phyloP scores from a whole-genome alignment of 192 early-diverging fungal genomes.

The Mortierella alpina region DNA sequence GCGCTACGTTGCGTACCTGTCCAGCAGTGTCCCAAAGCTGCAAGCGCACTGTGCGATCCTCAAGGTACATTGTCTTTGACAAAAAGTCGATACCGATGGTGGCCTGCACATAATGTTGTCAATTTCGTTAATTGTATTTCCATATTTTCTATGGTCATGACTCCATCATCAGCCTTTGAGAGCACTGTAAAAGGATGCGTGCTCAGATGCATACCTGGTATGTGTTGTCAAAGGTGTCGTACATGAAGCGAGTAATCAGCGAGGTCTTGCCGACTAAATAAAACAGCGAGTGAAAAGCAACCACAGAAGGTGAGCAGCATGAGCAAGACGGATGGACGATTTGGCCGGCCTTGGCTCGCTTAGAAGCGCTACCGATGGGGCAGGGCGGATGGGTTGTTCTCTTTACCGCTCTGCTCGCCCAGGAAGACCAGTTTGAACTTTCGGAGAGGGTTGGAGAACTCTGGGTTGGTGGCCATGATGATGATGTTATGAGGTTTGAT shows the following conservation, averaged over 20 bases:
- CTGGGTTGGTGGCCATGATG: slow-evolving; percentile 50
- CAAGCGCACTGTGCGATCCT: slow-evolving; percentile 96
- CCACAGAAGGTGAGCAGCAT: slow-evolving; percentile 6
- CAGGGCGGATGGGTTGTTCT: not conserved
- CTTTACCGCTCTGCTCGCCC: slow-evolving; percentile 97
- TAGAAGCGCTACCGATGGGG: not conserved
- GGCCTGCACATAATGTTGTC: slow-evolving; percentile 64
- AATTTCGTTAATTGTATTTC: no score
- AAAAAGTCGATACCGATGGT: slow-evolving; percentile 99
- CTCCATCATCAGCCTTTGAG: not conserved
- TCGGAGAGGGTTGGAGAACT: slow-evolving; percentile 71
- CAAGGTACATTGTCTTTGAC: slow-evolving; percentile 99
- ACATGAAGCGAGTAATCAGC: slow-evolving; percentile 99
- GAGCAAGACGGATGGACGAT: not conserved
- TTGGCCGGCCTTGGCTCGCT: not conserved
- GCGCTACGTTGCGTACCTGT: slow-evolving; percentile 65
- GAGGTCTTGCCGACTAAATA: slow-evolving; percentile 95
- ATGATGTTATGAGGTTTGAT: not conserved
- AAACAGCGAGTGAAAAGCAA: not conserved
- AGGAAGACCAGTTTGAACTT: slow-evolving; percentile 99
- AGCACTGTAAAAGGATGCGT: not conserved
- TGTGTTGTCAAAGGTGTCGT: slow-evolving; percentile 99
- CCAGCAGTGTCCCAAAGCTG: slow-evolving; percentile 99
- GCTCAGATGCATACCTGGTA: slow-evolving; percentile 76
- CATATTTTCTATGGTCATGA: not conserved